These are phyloP conservation scores for Helotiales sp. DNA, from an alignment of 2,329 filamentous ascomycete species.

Conservation along the genomic window DNA sequence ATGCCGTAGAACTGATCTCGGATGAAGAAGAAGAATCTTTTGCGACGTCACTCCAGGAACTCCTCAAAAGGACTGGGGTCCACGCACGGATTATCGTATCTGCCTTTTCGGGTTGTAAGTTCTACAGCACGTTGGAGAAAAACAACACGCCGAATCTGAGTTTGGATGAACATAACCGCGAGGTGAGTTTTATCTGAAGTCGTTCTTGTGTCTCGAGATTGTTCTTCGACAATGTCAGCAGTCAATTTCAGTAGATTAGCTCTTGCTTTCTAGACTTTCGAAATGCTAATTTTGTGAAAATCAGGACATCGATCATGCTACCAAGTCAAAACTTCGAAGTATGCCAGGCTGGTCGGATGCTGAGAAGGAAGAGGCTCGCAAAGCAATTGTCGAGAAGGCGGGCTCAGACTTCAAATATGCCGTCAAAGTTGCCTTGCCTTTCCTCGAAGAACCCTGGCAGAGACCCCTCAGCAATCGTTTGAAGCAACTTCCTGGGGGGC, in stretches of 20 bases:
- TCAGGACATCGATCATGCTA: neutral
- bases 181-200: neutral
- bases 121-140: neutral
- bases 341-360: neutral
- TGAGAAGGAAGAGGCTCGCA: neutral
- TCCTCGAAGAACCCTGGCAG: conserved; percentile 3
- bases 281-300: neutral
- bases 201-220: neutral
- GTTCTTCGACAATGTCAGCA: neutral
- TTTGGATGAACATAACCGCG: neutral
- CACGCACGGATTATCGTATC: neutral
- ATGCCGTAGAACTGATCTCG: neutral
- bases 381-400: conserved; percentile 1
- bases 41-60: neutral
- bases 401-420: conserved; percentile 4
- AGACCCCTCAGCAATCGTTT: neutral
- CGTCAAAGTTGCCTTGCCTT: neutral
- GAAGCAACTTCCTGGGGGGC: neutral
- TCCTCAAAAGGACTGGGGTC: neutral
- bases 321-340: neutral
- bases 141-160: neutral
- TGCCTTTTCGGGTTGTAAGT: neutral
- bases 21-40: neutral
- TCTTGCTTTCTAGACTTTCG: neutral
- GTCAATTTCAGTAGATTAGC: neutral